These are phyloP conservation scores for Eucalyptus marginata DNA, from an alignment of 345 rosid species.

Conservation along the genomic window DNA sequence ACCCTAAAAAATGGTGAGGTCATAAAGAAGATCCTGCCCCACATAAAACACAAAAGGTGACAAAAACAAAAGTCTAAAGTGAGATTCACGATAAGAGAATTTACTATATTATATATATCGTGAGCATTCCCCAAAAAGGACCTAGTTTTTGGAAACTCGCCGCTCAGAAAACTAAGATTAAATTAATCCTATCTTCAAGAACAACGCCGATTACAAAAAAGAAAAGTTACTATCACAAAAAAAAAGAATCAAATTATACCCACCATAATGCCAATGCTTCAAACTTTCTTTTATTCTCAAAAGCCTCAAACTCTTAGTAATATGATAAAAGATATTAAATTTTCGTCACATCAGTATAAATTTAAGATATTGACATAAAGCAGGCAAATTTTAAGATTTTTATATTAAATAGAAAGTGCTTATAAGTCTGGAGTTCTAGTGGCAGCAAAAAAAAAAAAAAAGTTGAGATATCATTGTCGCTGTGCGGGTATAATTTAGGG, in stretches of 20 bases:
- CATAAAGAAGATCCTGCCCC: neutral
- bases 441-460: neutral
- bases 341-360: neutral
- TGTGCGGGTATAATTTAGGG: neutral
- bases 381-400: no score
- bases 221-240: neutral
- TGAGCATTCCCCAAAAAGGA: neutral
- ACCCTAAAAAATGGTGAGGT: neutral
- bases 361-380: neutral
- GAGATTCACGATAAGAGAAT: neutral
- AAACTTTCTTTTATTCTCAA: neutral
- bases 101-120: neutral
- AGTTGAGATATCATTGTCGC: neutral
- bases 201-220: neutral
- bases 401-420: no score
- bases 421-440: neutral
- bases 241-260: no score
- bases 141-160: neutral
- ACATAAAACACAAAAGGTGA: neutral
- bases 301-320: neutral
- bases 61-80: neutral
- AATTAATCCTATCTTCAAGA: neutral
- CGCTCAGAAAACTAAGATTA: neutral
- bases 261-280: fast-evolving
- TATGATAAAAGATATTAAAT: neutral